Conservation (phyloP, 139 green algal species). For the Chloropicon primus region DNA sequence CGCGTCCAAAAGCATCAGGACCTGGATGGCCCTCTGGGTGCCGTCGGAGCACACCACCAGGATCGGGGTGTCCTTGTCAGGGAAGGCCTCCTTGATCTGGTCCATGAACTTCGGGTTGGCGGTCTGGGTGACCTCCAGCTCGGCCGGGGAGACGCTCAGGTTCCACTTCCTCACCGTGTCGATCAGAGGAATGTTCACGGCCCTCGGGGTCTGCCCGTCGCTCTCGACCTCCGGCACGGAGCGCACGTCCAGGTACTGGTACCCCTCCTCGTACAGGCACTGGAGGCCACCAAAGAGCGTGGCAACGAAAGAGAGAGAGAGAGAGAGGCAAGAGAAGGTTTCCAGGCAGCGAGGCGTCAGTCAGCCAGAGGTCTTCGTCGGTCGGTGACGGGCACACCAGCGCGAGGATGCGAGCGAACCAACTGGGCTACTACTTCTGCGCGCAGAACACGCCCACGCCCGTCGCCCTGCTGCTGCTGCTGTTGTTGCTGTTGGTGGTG, state of each 20-base stretch:
- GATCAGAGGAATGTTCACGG: conserved; percentile 50
- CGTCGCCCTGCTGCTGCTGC: not conserved
- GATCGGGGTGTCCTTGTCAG: conserved; percentile 40
- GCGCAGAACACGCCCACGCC: not conserved
- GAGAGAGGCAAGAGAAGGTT: not conserved
- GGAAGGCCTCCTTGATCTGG: conserved; percentile 11
- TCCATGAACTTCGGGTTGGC: conserved; percentile 16
- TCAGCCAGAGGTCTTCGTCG: too few relatives aligned
- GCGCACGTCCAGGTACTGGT: conserved; percentile 64
- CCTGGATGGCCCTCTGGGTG: conserved; percentile 58
- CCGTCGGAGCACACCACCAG: conserved; percentile 64
- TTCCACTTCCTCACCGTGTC: conserved; percentile 27
- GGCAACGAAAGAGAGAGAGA: not conserved
- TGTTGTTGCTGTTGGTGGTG: not conserved
- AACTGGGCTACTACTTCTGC: not conserved
- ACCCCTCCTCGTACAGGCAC: conserved; percentile 30
- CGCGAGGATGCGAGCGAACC: not conserved
- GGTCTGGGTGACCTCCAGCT: conserved; percentile 12
- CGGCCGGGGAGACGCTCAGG: not conserved
- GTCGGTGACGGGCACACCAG: too few relatives aligned
- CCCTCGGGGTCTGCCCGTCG: conserved; percentile 39
- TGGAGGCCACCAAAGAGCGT: not conserved
- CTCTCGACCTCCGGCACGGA: conserved; percentile 32
- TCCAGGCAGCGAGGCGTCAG: too few relatives aligned
- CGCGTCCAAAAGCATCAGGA: conserved; percentile 56